Base-by-base conservation (phyloP, 2,329 filamentous ascomycete genomes). In the Sarocladiaceae sp. region DNA sequence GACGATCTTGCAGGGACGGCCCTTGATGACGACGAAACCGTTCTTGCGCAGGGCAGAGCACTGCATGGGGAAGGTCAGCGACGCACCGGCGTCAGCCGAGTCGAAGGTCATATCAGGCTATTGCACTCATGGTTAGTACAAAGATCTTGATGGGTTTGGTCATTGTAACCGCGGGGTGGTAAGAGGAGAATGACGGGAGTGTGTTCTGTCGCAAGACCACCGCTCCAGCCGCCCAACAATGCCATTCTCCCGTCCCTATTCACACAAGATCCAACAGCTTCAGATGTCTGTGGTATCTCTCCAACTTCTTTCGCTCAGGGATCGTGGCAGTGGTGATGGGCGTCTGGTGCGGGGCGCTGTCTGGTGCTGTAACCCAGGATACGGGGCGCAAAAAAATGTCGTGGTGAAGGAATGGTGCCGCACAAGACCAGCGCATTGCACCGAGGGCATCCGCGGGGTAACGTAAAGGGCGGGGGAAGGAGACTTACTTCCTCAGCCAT, bases 31-130 rank as follows among this genome's bases (percentile, higher is more conserved):
- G 71, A 98, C 93, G 80, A 86, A 85, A 58, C 93, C 91, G 84
- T 94, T 95, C 90, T 98, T 97, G 70, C 93, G 86, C 80, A 98
- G 82, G 64, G 94, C 91, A 76, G 94, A 98, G 76, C 93, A 98
- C 82, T 98, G 93, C 88, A 95, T 94, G 61, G 93, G 93, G 78
- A 68, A 96, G 66, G 93, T 98, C 65, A 76, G 66, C 59, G 93
- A 97, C 62, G 93, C 91, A 73, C 93, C 94, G 70, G 94, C 90
- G 78, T 96, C 89, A 78, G 83, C 88, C 72, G 82, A 85, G 58
- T 95, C 89, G 81, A 97, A 97, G 70, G 70, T 72, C 58, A 73
- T 70, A 63, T 85, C 78, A 69, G 85, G 81, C 78, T 86, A 58
- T 15, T 37, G 26, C 29, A 44, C 45, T 20, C n/a, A 13, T n/a